Evolutionary conservation across 2,329 filamentous ascomycete genomes (phyloP), one percentile per base, ranked within the genome.

Genomic region (Claviceps citrina): DNA sequence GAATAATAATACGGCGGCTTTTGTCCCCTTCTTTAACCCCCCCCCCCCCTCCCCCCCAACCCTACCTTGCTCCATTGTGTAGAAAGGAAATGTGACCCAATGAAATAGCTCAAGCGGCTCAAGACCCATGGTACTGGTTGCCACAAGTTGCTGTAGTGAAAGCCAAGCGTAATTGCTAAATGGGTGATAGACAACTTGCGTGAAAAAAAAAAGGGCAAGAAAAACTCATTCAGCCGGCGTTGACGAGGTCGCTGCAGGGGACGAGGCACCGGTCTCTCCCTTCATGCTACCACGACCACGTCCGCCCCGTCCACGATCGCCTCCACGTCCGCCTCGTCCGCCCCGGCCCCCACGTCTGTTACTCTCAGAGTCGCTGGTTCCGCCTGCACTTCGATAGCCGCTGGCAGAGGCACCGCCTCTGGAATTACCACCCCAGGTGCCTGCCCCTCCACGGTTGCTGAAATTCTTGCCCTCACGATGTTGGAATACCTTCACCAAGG

Each of bases 341-440:
- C 74, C 74, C 35, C 75, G 70, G 18, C 68, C 68, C 38, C 66
- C 67, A 9, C 71, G 68, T 45, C 70, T 65, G 43, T 67, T 72
- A 43, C 69, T 71, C 52, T 76, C 73, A 27, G 71, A 74, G 47
- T 76, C 79, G 54, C 78, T 81, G 44, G 84, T 87, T 43, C 84
- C 84, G 38, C 60, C 83, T 41, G 81, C 83, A 54, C 85, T 93
- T 50, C 84, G 79, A 65, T 94, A 94, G 44, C 84, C 85, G 50
- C 81, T 82, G 42, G 73, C 61, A 41, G 58, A 60, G 37, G 62
- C 60, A 36, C 76, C 75, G 39, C 80, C 75, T 36, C 81, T 71
- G 47, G 68, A 67, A 58, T 72, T 81, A 53, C 68, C 72, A 35
- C 78, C 78, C 76, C 76, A 81, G 50, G 68, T 78, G 35, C 76